Percentiles rank a stretch among this genome's conserved stretches.
phyloP scores from a whole-genome alignment of 192 early-diverging fungal genomes.

The Backusella westeae region DNA sequence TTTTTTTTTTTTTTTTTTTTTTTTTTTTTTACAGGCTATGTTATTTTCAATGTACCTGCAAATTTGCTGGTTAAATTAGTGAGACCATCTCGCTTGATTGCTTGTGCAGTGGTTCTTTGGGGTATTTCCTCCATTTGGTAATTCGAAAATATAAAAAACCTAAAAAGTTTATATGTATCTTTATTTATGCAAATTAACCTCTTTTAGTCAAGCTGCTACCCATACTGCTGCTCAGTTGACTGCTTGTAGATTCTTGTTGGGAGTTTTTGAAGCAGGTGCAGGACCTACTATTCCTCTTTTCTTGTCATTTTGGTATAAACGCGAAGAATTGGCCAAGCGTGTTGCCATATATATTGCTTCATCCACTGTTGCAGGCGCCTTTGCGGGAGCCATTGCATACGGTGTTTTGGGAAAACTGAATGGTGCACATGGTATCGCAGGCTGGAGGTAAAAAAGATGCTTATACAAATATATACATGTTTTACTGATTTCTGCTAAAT shows the following conservation, averaged over 20 bases:
- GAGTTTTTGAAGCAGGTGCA: constrained; percentile 21
- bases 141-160: background rate
- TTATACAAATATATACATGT: background rate
- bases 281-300: constrained; percentile 20
- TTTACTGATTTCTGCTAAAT: background rate
- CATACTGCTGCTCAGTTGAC: constrained; percentile 26
- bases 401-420: constrained; percentile 50
- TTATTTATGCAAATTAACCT: too few species aligned
- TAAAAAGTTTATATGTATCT: background rate
- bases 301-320: constrained; percentile 26
- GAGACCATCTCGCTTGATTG: constrained; percentile 25
- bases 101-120: constrained; percentile 29
- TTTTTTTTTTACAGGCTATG: constrained; percentile 16
- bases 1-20: background rate
- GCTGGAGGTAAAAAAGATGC: constrained; percentile 51
- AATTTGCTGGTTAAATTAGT: constrained; percentile 24
- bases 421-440: constrained; percentile 47
- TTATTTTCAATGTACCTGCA: constrained; percentile 23
- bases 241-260: constrained; percentile 29
- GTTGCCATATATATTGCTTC: constrained; percentile 65
- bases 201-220: constrained; percentile 20
- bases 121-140: constrained; percentile 25
- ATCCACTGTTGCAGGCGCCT: constrained; percentile 68
- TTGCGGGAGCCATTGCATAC: constrained; percentile 71
- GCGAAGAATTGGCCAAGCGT: constrained; percentile 20